phyloP scores from a whole-genome alignment of 2,329 filamentous ascomycete genomes.

The Ophiostoma piceae region DNA sequence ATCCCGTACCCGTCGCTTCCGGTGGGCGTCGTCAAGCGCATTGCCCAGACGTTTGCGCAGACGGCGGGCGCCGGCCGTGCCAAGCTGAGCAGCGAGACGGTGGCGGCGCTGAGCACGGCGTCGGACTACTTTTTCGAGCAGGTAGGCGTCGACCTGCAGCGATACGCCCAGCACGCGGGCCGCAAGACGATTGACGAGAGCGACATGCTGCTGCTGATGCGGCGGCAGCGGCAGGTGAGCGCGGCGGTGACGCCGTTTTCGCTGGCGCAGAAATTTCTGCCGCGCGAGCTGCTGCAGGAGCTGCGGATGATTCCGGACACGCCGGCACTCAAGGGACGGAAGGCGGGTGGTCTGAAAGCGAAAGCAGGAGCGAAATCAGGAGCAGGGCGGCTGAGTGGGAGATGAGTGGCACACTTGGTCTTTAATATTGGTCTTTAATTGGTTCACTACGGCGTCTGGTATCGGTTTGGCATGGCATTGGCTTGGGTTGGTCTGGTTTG shows the following conservation, averaged over 20 bases:
- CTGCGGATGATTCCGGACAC: slow-evolving; percentile 63
- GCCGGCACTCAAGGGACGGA: slow-evolving; percentile 45
- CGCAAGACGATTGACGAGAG: slow-evolving; percentile 81
- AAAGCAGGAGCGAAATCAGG: slow-evolving; percentile 37
- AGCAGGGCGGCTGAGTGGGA: slow-evolving; percentile 32
- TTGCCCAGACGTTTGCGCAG: slow-evolving; percentile 66
- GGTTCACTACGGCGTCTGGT: not conserved
- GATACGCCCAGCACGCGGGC: slow-evolving; percentile 75
- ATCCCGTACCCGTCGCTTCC: slow-evolving; percentile 73
- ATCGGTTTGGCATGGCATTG: not conserved
- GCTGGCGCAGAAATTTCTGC: slow-evolving; percentile 75
- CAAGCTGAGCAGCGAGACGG: slow-evolving; percentile 66
- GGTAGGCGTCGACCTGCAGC: slow-evolving; percentile 69
- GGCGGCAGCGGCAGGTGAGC: slow-evolving; percentile 70
- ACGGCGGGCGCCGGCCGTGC: slow-evolving; percentile 60
- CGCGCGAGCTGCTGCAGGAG: slow-evolving; percentile 76
- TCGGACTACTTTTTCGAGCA: slow-evolving; percentile 93
- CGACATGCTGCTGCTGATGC: slow-evolving; percentile 77
- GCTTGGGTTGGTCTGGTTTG: too few relatives aligned
- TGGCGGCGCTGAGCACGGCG: slow-evolving; percentile 70
- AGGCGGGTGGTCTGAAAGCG: not conserved
- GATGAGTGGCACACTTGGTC: not conserved
- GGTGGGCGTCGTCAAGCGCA: slow-evolving; percentile 64
- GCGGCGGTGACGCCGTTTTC: slow-evolving; percentile 71
- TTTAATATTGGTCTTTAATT: not conserved